Percentiles rank a stretch among this genome's conserved stretches.
Evolutionary conservation across 129 eudicot species (phyloP).

Genomic region (Silybum marianum): DNA sequence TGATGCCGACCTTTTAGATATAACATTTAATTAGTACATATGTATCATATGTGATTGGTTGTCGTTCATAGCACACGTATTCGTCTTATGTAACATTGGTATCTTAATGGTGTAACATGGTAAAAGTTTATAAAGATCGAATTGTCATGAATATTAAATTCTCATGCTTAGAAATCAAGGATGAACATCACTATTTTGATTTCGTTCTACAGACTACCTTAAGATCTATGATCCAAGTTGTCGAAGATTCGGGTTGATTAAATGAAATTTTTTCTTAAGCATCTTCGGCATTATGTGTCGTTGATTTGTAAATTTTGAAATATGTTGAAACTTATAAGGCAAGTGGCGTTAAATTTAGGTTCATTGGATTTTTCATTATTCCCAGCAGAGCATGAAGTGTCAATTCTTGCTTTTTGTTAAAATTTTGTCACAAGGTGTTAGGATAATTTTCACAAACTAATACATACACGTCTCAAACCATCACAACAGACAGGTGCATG

Average conservation of each 20-base stretch:
- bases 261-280: not conserved
- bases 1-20: not conserved
- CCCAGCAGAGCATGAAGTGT: not conserved
- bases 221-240: not conserved
- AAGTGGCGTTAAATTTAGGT: not conserved
- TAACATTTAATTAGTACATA: slow-evolving; percentile 11
- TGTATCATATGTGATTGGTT: slow-evolving; percentile 4
- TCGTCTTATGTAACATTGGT: not conserved
- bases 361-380: not conserved
- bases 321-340: not conserved
- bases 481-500: too few relatives aligned
- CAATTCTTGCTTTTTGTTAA: not conserved
- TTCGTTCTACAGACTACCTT: not conserved
- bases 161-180: not conserved
- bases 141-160: not conserved
- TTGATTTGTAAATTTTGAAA: not conserved
- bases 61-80: not conserved
- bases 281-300: not conserved
- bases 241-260: not conserved
- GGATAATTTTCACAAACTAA: not conserved
- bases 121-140: not conserved
- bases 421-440: not conserved
- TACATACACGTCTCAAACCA: not conserved
- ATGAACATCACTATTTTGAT: not conserved
- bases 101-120: not conserved